Percentiles rank a stretch among this genome's conserved stretches.
phyloP scores from a whole-genome alignment of 495 filamentous ascomycete species.

The Lasiosphaeria miniovina region DNA sequence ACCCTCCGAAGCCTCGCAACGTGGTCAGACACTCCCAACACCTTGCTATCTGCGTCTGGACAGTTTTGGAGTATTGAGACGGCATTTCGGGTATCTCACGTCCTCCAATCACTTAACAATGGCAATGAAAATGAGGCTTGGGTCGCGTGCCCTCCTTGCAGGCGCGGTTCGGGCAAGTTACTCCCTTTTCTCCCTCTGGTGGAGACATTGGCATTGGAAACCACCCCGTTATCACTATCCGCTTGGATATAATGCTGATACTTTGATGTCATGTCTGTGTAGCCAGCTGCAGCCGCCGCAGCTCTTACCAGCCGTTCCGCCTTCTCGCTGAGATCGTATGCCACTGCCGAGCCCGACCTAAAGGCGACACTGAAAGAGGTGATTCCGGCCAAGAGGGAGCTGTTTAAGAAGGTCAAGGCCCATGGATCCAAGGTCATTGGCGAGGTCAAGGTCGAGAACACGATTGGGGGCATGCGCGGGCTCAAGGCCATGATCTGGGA shows the following conservation, averaged over 20 bases:
- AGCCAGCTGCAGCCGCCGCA: conserved; percentile 19
- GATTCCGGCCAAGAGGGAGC: conserved; percentile 89
- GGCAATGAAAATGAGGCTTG: conserved; percentile 28
- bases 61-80: too few relatives aligned
- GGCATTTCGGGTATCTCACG: not conserved
- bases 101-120: conserved; percentile 9
- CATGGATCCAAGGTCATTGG: conserved; percentile 80
- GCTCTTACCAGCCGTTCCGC: conserved; percentile 25
- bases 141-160: conserved; percentile 34
- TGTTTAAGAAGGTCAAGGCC: conserved; percentile 85
- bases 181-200: not conserved
- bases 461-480: conserved; percentile 94
- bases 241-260: not conserved
- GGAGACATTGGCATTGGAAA: not conserved
- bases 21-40: not conserved
- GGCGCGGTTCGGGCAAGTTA: conserved; percentile 50
- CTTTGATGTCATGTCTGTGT: conserved; percentile 25
- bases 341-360: conserved; percentile 78
- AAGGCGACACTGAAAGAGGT: conserved; percentile 76
- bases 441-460: conserved; percentile 90
- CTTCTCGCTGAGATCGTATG: conserved; percentile 49
- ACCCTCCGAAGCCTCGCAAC: not conserved
- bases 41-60: too few relatives aligned
- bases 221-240: too few relatives aligned
- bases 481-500: conserved; percentile 99